Evolutionary conservation across 306 rosid genomes (phyloP), one percentile per base, ranked within the genome.

Genomic region (Quillaja saponaria): DNA sequence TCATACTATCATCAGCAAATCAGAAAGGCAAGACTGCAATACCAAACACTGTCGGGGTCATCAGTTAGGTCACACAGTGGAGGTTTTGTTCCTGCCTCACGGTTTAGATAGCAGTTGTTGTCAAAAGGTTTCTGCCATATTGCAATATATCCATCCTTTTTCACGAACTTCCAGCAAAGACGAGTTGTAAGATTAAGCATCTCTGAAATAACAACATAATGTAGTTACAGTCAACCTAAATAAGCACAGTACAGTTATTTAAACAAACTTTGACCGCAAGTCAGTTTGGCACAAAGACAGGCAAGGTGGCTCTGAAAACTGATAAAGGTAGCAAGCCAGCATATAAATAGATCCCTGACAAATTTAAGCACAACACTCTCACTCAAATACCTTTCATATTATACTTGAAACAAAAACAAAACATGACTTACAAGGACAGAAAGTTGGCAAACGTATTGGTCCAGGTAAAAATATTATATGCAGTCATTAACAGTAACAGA

Each of bases 11-110:
- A 31, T 45, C 14, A 10, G 13, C 49, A 55, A 48, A 61, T 37
- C 72, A 34, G 66, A 58, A 64, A 63, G 61, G 74, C 50, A 63
- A 13, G 59, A 62, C 37, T 12, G 71, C 35, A 47, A 51, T 84
- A 91, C 98, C 98, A 91, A 68, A 84, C 79, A 41, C 70, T 78
- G 80, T 91, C 98, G 28, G 96, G 92, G 83, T 91, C 95, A 44
- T 91, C 92, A 69, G 59, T 75, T 33, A 79, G 72, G 55, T 84
- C 90, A 69, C 98, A 91, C 49, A 86, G 46, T 49, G 88, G 96
- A 77, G 98, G 98, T 60, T 63, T 84, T 42, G 86, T 76, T 81
- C 95, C 96, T 12, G 59, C 76, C 55, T 73, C 83, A 15, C 95
- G 90, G 77, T 56, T 81, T 12, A 76, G 65, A 72, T 88, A 91